phyloP scores from a whole-genome alignment of 208 protist genomes.

The Angomonas desouzai region DNA sequence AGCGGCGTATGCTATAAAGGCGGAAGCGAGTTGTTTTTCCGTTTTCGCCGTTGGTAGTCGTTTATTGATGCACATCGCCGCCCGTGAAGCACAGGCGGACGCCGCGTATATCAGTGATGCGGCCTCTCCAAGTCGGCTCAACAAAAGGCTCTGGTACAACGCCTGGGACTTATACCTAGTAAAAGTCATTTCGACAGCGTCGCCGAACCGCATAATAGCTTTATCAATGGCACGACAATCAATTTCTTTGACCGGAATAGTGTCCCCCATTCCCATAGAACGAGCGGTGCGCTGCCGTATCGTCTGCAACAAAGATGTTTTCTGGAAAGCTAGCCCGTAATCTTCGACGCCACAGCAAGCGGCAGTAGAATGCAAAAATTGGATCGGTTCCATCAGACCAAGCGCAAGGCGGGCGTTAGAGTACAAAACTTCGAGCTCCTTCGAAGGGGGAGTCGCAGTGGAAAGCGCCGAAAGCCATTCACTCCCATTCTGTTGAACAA shows the following conservation, averaged over 20 bases:
- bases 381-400: slow-evolving; percentile 57
- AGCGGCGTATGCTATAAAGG: slow-evolving; percentile 61
- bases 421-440: slow-evolving; percentile 49
- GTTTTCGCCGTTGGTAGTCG: slow-evolving; percentile 55
- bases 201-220: slow-evolving; percentile 74
- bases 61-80: slow-evolving; percentile 66
- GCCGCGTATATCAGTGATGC: slow-evolving; percentile 74
- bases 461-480: slow-evolving; percentile 58
- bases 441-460: slow-evolving; percentile 45
- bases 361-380: slow-evolving; percentile 74
- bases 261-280: slow-evolving; percentile 55
- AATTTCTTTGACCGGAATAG: slow-evolving; percentile 62
- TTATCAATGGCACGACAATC: slow-evolving; percentile 65
- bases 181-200: slow-evolving; percentile 77
- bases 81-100: slow-evolving; percentile 75
- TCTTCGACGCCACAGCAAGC: slow-evolving; percentile 84
- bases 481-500: slow-evolving; percentile 52
- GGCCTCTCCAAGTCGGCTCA: slow-evolving; percentile 81
- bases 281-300: slow-evolving; percentile 65
- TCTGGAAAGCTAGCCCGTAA: slow-evolving; percentile 79
- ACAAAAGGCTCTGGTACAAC: slow-evolving; percentile 65
- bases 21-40: slow-evolving; percentile 61
- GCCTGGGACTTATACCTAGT: slow-evolving; percentile 67
- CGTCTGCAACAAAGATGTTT: slow-evolving; percentile 79
- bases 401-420: slow-evolving; percentile 39